Conservation (phyloP, 139 green algal genomes). For the Monoraphidium neglectum region DNA sequence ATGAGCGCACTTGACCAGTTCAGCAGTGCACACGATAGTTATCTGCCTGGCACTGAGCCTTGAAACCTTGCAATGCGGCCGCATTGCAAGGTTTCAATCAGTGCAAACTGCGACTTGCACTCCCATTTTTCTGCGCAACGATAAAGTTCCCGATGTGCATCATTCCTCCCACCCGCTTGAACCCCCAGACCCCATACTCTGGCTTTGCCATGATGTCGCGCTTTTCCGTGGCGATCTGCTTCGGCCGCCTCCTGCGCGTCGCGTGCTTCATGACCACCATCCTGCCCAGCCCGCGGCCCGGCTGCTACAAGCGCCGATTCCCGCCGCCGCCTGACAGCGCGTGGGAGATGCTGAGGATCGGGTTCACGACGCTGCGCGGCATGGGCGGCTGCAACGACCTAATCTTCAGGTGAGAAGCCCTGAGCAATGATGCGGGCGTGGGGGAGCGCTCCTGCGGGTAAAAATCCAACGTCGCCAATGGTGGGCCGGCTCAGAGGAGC, state of each 20-base stretch:
- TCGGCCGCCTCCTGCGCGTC: slow-evolving; percentile 58
- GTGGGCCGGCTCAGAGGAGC: too few relatives aligned
- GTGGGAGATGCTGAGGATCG: slow-evolving; percentile 52
- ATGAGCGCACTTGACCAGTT: too few relatives aligned
- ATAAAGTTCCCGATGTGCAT: not conserved
- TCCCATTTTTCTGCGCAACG: too few relatives aligned
- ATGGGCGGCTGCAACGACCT: slow-evolving; percentile 86
- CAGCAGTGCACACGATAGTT: too few relatives aligned
- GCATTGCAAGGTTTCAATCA: too few relatives aligned
- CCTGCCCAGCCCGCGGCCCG: slow-evolving; percentile 72
- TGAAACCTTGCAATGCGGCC: too few relatives aligned
- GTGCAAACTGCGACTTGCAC: too few relatives aligned
- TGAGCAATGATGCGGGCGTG: too few relatives aligned
- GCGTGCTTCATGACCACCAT: slow-evolving; percentile 82
- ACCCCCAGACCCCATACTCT: slow-evolving; percentile 53
- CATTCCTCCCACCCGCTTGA: not conserved
- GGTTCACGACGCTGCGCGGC: slow-evolving; percentile 59
- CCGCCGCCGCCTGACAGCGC: slow-evolving; percentile 54
- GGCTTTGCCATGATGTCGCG: slow-evolving; percentile 79
- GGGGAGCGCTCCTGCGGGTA: not conserved
- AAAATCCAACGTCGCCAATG: not conserved
- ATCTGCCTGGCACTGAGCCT: too few relatives aligned
- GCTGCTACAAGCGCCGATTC: slow-evolving; percentile 75
- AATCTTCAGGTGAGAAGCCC: slow-evolving; percentile 52
- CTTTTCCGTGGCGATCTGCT: slow-evolving; percentile 61